phyloP scores from a whole-genome alignment of 805 yeast species.

The Suhomyces tanzawaensis region DNA sequence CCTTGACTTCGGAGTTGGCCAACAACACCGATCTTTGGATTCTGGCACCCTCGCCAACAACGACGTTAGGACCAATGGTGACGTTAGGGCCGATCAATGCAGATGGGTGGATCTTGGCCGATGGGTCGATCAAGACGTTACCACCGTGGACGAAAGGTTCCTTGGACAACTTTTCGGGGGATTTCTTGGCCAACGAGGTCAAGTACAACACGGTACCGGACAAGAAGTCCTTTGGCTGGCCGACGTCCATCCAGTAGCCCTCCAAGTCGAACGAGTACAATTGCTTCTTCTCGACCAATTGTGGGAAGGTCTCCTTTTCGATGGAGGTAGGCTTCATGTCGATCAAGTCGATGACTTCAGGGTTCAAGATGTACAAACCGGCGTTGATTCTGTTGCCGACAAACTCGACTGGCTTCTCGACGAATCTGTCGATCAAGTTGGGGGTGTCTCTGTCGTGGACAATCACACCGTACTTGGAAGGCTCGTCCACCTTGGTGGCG shows the following conservation, averaged over 20 bases:
- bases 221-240: conserved; percentile 99
- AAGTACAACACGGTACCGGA: conserved; percentile 93
- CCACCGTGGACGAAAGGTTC: conserved; percentile 83
- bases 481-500: conserved; percentile 99
- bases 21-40: conserved; percentile 92
- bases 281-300: conserved; percentile 81
- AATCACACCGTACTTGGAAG: conserved; percentile 98
- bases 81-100: conserved; percentile 99
- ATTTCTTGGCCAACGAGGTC: conserved; percentile 78
- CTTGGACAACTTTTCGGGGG: conserved; percentile 63
- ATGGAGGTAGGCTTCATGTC: conserved; percentile 98
- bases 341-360: conserved; percentile 92
- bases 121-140: conserved; percentile 90
- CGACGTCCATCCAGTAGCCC: conserved; percentile 99
- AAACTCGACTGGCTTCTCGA: conserved; percentile 98
- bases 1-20: conserved; percentile 87
- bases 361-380: conserved; percentile 97
- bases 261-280: conserved; percentile 95
- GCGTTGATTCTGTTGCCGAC: conserved; percentile 99
- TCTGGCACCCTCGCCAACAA: conserved; percentile 98
- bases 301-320: conserved; percentile 99
- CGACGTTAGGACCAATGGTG: conserved; percentile 93
- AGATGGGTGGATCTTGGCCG: conserved; percentile 87
- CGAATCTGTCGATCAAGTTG: conserved; percentile 96
- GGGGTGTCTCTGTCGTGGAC: conserved; percentile 95